Conservation (phyloP, 1,284 basidiomycete species). For the Entoloma clypeatum region DNA sequence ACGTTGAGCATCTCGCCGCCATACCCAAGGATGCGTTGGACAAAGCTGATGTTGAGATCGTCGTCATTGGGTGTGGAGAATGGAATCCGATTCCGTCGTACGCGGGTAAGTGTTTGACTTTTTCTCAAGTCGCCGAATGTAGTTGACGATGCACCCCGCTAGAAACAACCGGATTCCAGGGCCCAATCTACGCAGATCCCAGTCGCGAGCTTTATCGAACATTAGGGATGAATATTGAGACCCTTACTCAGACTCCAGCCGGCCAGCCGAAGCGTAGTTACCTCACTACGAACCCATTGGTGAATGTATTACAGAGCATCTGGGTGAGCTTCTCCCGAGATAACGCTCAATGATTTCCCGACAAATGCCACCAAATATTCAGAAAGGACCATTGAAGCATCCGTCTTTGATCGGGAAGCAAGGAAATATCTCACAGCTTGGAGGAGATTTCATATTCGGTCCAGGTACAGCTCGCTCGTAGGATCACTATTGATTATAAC, state of each 20-base stretch:
- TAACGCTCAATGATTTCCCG: background rate
- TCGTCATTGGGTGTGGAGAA: slow-evolving; percentile 63
- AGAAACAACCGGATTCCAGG: slow-evolving; percentile 48
- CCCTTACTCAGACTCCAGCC: slow-evolving; percentile 39
- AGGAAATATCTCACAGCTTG: slow-evolving; percentile 55
- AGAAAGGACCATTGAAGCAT: slow-evolving; percentile 42
- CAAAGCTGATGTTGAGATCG: slow-evolving; percentile 39
- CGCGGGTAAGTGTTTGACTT: slow-evolving; percentile 34
- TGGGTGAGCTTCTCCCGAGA: slow-evolving; percentile 36
- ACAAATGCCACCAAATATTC: slow-evolving; percentile 1
- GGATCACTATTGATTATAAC: too few species aligned
- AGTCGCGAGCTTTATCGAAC: slow-evolving; percentile 47
- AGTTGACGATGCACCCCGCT: background rate
- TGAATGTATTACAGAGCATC: slow-evolving; percentile 39
- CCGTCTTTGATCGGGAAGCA: slow-evolving; percentile 51
- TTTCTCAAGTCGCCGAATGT: background rate
- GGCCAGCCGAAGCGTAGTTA: slow-evolving; percentile 48
- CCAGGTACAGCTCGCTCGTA: too few species aligned
- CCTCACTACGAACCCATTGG: slow-evolving; percentile 30
- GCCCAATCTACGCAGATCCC: slow-evolving; percentile 57
- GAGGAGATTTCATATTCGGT: slow-evolving; percentile 61
- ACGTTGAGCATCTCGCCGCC: slow-evolving; percentile 47
- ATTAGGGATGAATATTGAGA: slow-evolving; percentile 50
- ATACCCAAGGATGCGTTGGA: slow-evolving; percentile 43
- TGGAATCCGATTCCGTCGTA: slow-evolving; percentile 54